phyloP scores from a whole-genome alignment of 2,329 filamentous ascomycete genomes.

The Trichoderma lentiforme region DNA sequence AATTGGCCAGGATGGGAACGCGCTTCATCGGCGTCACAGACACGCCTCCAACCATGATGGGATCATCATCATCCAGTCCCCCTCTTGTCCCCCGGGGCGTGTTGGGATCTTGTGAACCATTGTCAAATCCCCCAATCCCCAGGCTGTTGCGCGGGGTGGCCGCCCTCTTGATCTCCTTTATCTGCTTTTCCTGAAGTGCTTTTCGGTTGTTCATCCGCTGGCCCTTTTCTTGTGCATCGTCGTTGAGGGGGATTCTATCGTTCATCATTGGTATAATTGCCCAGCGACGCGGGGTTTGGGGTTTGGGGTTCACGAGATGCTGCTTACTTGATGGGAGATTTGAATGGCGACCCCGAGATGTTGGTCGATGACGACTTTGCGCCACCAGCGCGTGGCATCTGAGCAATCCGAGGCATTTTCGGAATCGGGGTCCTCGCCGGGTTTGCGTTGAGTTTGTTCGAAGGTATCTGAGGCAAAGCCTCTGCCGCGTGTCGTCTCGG shows the following conservation, averaged over 20 bases:
- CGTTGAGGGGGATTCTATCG: constrained; percentile 85
- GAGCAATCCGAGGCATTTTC: constrained; percentile 57
- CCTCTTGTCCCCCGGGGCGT: constrained; percentile 46
- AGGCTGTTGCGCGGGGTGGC: constrained; percentile 66
- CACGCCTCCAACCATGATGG: constrained; percentile 65
- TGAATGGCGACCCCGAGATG: constrained; percentile 50
- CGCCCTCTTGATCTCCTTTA: constrained; percentile 77
- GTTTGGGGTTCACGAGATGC: constrained; percentile 24
- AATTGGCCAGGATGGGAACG: constrained; percentile 92
- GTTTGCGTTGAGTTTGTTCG: background rate
- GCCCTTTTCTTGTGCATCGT: constrained; percentile 90
- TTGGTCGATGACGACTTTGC: constrained; percentile 45
- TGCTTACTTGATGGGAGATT: constrained; percentile 56
- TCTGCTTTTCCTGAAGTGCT: constrained; percentile 82
- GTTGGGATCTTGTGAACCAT: constrained; percentile 50
- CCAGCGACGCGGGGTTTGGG: background rate
- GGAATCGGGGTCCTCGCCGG: background rate
- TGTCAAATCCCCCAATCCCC: constrained; percentile 57
- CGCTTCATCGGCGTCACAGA: constrained; percentile 94
- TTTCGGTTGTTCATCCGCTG: constrained; percentile 82
- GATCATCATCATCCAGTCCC: constrained; percentile 51
- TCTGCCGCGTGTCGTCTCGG: constrained; percentile 5
- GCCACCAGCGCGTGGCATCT: constrained; percentile 49
- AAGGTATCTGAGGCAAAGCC: constrained; percentile 7
- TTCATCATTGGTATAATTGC: constrained; percentile 14